These are phyloP conservation scores for Nicotiana noctiflora DNA, from an alignment of 257 asterid genomes.

Conservation along the genomic window DNA sequence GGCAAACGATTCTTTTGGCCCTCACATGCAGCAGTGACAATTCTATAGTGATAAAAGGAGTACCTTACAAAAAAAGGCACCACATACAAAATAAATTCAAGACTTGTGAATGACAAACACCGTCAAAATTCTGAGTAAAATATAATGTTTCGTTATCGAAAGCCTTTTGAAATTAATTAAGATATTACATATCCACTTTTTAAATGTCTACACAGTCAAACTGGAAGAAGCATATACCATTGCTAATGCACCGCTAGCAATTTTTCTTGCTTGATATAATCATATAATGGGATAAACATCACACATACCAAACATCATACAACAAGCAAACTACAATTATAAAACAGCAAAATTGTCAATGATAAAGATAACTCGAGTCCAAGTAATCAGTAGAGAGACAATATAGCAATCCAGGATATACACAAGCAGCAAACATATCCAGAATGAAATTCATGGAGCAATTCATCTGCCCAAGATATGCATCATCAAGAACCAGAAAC, in stretches of 20 bases:
- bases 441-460: background rate
- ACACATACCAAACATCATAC: background rate
- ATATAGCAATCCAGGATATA: background rate
- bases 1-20: background rate
- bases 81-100: background rate
- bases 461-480: background rate
- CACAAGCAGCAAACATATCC: background rate
- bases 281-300: background rate
- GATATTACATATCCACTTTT: background rate
- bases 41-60: background rate
- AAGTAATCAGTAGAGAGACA: background rate
- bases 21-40: background rate
- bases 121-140: background rate
- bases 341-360: background rate
- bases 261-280: background rate
- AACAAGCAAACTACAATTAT: background rate
- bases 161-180: background rate
- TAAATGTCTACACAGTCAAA: background rate
- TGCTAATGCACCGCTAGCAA: background rate
- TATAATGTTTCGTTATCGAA: background rate
- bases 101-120: background rate
- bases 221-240: background rate
- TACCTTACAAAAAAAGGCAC: background rate
- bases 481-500: slow-evolving; percentile 5
- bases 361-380: slow-evolving; percentile 2